phyloP scores from a whole-genome alignment of 257 asterid genomes.

The Capsicum rhomboideum region DNA sequence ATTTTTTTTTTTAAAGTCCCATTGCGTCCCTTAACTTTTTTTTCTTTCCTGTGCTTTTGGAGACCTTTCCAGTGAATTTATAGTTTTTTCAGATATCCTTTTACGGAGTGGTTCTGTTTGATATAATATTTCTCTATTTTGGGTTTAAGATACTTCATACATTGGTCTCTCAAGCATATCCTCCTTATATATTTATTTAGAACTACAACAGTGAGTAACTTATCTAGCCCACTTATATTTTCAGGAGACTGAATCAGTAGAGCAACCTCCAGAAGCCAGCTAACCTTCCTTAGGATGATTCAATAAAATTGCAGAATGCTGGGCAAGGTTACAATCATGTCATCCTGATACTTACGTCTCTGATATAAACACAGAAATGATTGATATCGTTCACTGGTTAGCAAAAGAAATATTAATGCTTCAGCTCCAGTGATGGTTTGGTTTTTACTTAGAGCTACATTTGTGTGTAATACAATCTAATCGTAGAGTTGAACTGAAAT shows the following conservation, averaged over 20 bases:
- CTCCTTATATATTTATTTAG: not conserved
- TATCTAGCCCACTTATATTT: slow-evolving; percentile 1
- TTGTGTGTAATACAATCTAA: not conserved
- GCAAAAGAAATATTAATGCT: not conserved
- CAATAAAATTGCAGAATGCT: not conserved
- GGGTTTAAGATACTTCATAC: not conserved
- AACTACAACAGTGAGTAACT: not conserved
- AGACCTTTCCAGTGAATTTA: not conserved
- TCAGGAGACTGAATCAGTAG: slow-evolving; percentile 24
- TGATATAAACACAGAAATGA: not conserved
- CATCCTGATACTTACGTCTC: not conserved
- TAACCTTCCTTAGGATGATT: not conserved
- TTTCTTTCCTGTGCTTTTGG: not conserved
- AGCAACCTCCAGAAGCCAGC: slow-evolving; percentile 9
- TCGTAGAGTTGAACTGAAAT: not conserved
- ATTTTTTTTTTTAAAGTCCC: not conserved
- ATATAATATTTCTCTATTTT: not conserved
- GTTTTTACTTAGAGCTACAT: not conserved
- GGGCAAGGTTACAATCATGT: not conserved
- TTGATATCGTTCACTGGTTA: not conserved
- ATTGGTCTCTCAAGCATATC: not conserved
- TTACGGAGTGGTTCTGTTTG: not conserved
- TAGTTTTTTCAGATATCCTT: not conserved
- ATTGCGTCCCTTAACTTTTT: not conserved
- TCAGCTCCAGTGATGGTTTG: not conserved